Conservation (phyloP, 208 protist species). For the Leishmania braziliensis region DNA sequence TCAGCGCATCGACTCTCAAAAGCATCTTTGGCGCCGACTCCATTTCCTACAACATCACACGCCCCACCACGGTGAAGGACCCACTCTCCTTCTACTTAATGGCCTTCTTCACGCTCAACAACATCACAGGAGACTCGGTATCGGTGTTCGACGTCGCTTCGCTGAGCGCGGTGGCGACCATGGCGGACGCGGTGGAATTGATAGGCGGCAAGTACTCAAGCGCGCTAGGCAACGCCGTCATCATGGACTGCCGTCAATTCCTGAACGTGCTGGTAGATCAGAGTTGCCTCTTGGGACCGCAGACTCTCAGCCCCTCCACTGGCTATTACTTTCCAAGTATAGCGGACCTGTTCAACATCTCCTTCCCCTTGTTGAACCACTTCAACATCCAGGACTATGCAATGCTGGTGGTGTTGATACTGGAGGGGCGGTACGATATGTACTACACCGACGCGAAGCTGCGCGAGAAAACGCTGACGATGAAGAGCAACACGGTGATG, state of each 20-base stretch:
- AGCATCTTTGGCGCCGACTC: neutral
- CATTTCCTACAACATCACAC: constrained; percentile 27
- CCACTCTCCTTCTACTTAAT: constrained; percentile 22
- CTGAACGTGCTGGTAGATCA: constrained; percentile 35
- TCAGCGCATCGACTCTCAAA: constrained; percentile 25
- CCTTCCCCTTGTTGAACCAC: constrained; percentile 2
- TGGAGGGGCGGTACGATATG: constrained; percentile 66
- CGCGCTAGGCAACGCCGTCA: constrained; percentile 87
- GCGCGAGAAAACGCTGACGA: constrained; percentile 54
- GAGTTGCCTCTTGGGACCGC: constrained; percentile 33
- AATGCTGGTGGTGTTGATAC: constrained; percentile 63
- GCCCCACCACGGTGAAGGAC: constrained; percentile 29
- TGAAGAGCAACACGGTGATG: constrained; percentile 61
- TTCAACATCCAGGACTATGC: constrained; percentile 66
- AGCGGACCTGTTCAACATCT: constrained; percentile 35
- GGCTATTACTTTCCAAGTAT: constrained; percentile 38
- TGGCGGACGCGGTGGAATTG: constrained; percentile 73
- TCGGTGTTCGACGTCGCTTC: constrained; percentile 33
- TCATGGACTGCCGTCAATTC: constrained; percentile 83
- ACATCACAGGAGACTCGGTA: constrained; percentile 45
- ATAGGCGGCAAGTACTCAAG: constrained; percentile 91
- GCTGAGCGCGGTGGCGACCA: constrained; percentile 31
- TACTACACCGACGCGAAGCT: constrained; percentile 61
- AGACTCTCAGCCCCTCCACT: constrained; percentile 12
- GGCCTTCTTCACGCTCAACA: constrained; percentile 51